Conservation (phyloP, 805 yeast genomes). For the Suhomyces pyralidae region DNA sequence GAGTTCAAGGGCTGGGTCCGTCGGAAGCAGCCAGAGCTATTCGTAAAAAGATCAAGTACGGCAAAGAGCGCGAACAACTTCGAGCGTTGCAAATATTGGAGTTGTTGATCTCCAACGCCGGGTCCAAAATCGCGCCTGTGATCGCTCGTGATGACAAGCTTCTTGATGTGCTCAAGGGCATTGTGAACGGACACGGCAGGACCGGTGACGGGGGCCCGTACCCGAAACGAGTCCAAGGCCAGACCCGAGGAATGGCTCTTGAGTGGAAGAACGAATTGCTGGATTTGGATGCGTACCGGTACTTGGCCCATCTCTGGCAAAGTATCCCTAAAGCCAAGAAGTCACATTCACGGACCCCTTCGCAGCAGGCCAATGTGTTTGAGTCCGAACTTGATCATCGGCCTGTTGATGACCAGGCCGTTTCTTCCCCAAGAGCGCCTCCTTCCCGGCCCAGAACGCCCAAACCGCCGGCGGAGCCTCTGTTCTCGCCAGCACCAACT, state of each 20-base stretch:
- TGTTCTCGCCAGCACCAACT: conserved; percentile 7
- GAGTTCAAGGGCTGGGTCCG: conserved; percentile 37
- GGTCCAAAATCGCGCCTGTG: conserved; percentile 34
- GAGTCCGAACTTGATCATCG: conserved; percentile 1
- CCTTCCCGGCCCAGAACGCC: not conserved
- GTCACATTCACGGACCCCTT: not conserved
- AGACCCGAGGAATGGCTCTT: conserved; percentile 49
- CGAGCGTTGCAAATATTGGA: conserved; percentile 54
- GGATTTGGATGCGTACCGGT: conserved; percentile 47
- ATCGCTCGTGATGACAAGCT: conserved; percentile 69
- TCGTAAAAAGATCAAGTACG: conserved; percentile 86
- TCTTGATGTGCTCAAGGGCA: conserved; percentile 57
- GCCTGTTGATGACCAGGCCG: not conserved
- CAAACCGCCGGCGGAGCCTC: not conserved
- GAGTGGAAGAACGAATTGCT: conserved; percentile 66
- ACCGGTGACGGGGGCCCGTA: conserved; percentile 38
- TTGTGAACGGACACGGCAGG: conserved; percentile 38
- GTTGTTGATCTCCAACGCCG: conserved; percentile 42
- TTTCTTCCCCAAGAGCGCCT: not conserved
- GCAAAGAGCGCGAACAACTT: conserved; percentile 58
- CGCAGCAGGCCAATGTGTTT: conserved; percentile 2
- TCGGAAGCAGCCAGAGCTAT: conserved; percentile 88
- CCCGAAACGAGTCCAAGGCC: conserved; percentile 42
- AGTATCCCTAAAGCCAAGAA: conserved; percentile 36
- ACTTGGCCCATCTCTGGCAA: conserved; percentile 46